These are phyloP conservation scores for Exophiala sp. DNA, from an alignment of 2,329 filamentous ascomycete genomes.

Conservation along the genomic window DNA sequence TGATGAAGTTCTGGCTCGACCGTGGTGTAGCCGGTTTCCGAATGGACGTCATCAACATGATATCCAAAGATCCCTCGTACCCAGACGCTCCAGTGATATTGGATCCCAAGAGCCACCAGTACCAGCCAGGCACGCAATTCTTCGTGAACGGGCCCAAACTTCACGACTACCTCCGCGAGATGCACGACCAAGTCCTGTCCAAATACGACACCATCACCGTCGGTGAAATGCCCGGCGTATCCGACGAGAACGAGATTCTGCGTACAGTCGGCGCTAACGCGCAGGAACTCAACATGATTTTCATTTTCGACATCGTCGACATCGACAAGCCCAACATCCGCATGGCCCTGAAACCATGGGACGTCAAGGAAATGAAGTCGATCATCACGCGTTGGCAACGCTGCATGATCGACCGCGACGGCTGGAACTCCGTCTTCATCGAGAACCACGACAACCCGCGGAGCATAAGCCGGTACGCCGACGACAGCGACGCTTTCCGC, in stretches of 20 bases:
- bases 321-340: slow-evolving; percentile 32
- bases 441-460: slow-evolving; percentile 55
- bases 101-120: slow-evolving; percentile 39
- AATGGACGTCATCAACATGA: slow-evolving; percentile 72
- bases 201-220: slow-evolving; percentile 40
- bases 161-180: slow-evolving; percentile 39
- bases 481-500: slow-evolving; percentile 45
- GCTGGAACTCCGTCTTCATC: slow-evolving; percentile 52
- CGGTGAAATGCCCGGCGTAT: slow-evolving; percentile 40
- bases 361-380: slow-evolving; percentile 40
- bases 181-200: slow-evolving; percentile 34
- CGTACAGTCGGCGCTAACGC: slow-evolving; percentile 35
- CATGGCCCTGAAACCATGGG: slow-evolving; percentile 37
- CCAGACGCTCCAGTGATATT: slow-evolving; percentile 42
- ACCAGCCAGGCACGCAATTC: slow-evolving; percentile 47
- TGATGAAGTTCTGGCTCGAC: slow-evolving; percentile 76
- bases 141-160: slow-evolving; percentile 35
- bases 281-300: slow-evolving; percentile 40
- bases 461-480: slow-evolving; percentile 47
- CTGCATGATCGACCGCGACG: slow-evolving; percentile 47
- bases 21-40: slow-evolving; percentile 70
- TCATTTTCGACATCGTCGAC: slow-evolving; percentile 39
- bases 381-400: slow-evolving; percentile 46
- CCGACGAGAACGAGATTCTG: slow-evolving; percentile 35
- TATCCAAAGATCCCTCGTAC: slow-evolving; percentile 60